Percentiles rank a stretch among this genome's conserved stretches.
Conservation (phyloP, 1,139 yeast genomes). For the Blastobotrys illinoisensis region DNA sequence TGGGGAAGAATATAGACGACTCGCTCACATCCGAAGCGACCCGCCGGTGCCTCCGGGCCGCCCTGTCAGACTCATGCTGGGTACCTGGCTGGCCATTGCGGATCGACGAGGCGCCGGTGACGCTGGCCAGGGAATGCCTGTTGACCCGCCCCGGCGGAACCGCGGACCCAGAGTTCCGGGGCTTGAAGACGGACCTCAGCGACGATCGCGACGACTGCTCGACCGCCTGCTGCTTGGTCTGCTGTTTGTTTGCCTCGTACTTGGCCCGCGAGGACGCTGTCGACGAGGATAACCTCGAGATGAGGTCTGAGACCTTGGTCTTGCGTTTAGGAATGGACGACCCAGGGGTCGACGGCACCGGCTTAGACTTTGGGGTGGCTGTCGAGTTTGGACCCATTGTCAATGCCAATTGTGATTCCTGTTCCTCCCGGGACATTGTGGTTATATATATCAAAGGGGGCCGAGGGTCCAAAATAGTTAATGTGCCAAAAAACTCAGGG, state of each 20-base stretch:
- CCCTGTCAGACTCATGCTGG: neutral
- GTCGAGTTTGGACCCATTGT: neutral
- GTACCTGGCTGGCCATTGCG: neutral
- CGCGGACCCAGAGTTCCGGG: constrained; percentile 2
- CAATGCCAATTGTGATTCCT: neutral
- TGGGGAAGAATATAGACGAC: constrained; percentile 21
- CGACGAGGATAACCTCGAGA: constrained; percentile 26
- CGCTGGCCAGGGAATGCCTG: neutral
- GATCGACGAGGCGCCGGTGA: neutral
- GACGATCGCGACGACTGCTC: constrained; percentile 5
- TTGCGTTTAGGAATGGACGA: constrained; percentile 15
- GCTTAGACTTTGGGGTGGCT: constrained; percentile 2
- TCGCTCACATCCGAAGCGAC: constrained; percentile 18
- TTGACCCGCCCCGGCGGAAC: neutral
- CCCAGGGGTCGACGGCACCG: constrained; percentile 5
- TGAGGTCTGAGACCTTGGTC: constrained; percentile 26
- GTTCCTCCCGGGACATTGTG: neutral
- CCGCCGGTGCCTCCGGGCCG: constrained; percentile 1
- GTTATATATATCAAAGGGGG: neutral
- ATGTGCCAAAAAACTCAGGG: neutral
- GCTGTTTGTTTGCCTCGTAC: constrained; percentile 13
- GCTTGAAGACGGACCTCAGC: constrained; percentile 18
- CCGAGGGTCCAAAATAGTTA: neutral
- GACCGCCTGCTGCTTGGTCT: neutral
- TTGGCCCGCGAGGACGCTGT: constrained; percentile 29